Percentiles rank a stretch among this genome's conserved stretches.
phyloP scores from a whole-genome alignment of 768 basidiomycete species.

The Chalciporus pseudorubinellus region DNA sequence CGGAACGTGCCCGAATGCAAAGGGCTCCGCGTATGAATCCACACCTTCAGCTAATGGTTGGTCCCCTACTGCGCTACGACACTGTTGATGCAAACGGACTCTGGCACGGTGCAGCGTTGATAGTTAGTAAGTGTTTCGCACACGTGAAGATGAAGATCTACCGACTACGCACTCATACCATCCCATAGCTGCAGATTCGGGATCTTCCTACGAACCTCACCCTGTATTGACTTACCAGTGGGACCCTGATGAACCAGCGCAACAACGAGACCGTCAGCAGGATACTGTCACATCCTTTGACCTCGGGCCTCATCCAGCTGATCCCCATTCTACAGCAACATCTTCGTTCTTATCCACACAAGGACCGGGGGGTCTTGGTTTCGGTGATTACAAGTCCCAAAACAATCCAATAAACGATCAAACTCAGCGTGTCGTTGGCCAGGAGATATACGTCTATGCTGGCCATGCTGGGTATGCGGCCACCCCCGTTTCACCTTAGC shows the following conservation, averaged over 20 bases:
- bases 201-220: constrained; percentile 73
- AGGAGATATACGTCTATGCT: constrained; percentile 70
- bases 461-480: constrained; percentile 52
- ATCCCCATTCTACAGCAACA: constrained; percentile 55
- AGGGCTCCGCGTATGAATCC: constrained; percentile 71
- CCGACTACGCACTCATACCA: not conserved
- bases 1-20: constrained; percentile 62
- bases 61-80: constrained; percentile 87
- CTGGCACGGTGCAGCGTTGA: constrained; percentile 86
- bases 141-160: not conserved
- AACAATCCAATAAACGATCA: constrained; percentile 27
- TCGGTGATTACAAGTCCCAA: constrained; percentile 20
- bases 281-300: constrained; percentile 43
- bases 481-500: not conserved
- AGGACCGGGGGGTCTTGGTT: constrained; percentile 1
- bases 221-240: constrained; percentile 70
- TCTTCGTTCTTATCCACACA: constrained; percentile 21
- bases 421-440: constrained; percentile 49
- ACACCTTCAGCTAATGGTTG: constrained; percentile 87
- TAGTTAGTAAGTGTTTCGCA: constrained; percentile 69
- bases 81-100: constrained; percentile 74
- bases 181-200: constrained; percentile 65
- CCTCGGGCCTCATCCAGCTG: constrained; percentile 71
- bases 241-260: constrained; percentile 53
- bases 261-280: constrained; percentile 13